phyloP scores from a whole-genome alignment of 306 rosid species.

The Carpinus viminea region DNA sequence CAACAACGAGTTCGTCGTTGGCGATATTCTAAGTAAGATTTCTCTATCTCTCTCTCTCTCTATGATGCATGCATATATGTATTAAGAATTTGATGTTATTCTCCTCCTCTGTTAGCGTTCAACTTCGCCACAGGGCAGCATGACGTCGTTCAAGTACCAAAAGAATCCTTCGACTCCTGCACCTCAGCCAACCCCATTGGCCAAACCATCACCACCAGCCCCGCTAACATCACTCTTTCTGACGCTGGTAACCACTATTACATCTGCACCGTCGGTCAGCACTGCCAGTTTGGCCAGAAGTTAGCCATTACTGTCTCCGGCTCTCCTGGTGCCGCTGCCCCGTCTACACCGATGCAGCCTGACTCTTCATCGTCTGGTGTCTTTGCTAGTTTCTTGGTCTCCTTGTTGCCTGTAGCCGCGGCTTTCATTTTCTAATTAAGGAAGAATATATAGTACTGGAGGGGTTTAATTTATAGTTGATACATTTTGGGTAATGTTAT shows the following conservation, averaged over 20 bases:
- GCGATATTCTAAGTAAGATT: conserved; percentile 35
- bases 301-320: conserved; percentile 17
- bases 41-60: neutral
- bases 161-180: conserved; percentile 22
- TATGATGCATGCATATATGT: neutral
- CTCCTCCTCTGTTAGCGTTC: conserved; percentile 8
- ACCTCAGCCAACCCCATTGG: neutral
- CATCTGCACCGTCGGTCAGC: conserved; percentile 17
- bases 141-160: conserved; percentile 17
- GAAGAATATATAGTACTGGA: neutral
- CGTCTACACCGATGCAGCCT: neutral
- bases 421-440: neutral
- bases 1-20: conserved; percentile 13
- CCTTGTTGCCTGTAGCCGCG: neutral
- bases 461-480: neutral
- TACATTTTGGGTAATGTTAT: neutral
- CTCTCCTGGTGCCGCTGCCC: neutral
- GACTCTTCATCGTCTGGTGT: neutral
- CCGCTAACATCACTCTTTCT: conserved; percentile 3
- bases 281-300: conserved; percentile 11
- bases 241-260: conserved; percentile 19
- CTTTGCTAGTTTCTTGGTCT: neutral
- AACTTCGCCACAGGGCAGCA: neutral
- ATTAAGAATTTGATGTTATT: neutral
- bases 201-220: neutral